Evolutionary conservation across 1,284 basidiomycete genomes (phyloP), one percentile per base, ranked within the genome.

Genomic region (Cutaneotrichosporon dermatis): DNA sequence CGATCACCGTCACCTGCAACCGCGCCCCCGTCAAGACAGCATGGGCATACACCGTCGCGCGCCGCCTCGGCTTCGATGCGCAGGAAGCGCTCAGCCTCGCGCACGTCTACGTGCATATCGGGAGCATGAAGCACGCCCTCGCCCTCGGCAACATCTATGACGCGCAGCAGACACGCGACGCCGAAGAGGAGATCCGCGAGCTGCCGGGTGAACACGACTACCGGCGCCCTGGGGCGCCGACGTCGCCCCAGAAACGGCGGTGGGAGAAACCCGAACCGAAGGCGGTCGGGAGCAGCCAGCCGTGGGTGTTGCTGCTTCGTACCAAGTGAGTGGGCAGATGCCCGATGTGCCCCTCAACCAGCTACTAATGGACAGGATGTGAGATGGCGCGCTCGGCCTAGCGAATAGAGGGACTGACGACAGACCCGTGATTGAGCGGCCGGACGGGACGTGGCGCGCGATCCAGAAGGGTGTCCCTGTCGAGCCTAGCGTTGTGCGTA

Each of bases 1-100:
- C 88, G 86, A 68, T 83, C 76, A 64, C 64, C 9, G 82, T 85
- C 34, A 82, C 92, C 8, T 83, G 91, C 54, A 98, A 98, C 76
- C 86, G 94, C 16, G 93, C 94, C 1, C 94, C 95, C 0, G 82
- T 97, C 56, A 90, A 97, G 89, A 92, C 88, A 51, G 90, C 89
- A 1, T 98, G 94, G 94, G 85, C 90, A 0, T 89, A 84, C 57
- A 79, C 92, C 41, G 88, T 97, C 13, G 88, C 90, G 6, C 89
- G 94, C 68, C 81, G 86, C 35, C 81, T 95, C 60, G 90, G 90
- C 2, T 98, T 98, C 73, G 83, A 85, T 55, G 82, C 87, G 54
- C 85, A 89, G 66, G 95, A 98, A 77, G 89, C 95, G 1, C 80
- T 98, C 41, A 71, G 69, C 0, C 64, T 76, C 15, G 75, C 73